phyloP scores from a whole-genome alignment of 2,329 filamentous ascomycete genomes.

The Colletotrichum liaoningense region DNA sequence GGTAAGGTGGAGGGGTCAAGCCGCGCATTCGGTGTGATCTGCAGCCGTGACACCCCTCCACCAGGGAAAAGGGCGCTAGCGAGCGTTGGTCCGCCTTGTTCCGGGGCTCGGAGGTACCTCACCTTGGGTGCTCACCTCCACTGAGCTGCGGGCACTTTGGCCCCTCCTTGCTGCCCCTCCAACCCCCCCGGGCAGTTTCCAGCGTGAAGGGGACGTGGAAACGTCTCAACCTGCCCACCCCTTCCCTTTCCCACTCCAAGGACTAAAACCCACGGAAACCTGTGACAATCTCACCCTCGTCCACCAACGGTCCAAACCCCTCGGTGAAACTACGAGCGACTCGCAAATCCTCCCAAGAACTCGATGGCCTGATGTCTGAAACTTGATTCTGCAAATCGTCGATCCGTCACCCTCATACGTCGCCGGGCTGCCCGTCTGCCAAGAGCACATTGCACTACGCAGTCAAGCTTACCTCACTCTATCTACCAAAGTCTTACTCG shows the following conservation, averaged over 20 bases:
- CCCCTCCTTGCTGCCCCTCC: background rate
- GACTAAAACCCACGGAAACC: background rate
- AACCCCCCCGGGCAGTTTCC: constrained; percentile 11
- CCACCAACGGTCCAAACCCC: constrained; percentile 9
- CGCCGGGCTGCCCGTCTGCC: constrained; percentile 1
- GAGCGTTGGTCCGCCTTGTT: constrained; percentile 25
- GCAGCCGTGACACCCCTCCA: constrained; percentile 17
- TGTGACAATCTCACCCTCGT: constrained; percentile 16
- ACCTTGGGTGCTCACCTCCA: too few relatives aligned
- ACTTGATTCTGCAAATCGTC: constrained; percentile 34
- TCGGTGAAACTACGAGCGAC: constrained; percentile 33
- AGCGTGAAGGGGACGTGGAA: constrained; percentile 16
- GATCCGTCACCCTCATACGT: constrained; percentile 3
- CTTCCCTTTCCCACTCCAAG: constrained; percentile 1
- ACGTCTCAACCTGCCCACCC: constrained; percentile 28
- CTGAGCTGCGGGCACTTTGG: background rate
- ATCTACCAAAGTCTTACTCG: background rate
- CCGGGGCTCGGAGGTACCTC: background rate
- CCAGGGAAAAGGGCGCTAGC: constrained; percentile 24
- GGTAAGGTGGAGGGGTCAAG: constrained; percentile 24
- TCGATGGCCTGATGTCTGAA: constrained; percentile 38
- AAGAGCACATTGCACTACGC: background rate
- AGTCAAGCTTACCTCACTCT: background rate
- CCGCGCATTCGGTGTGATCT: constrained; percentile 28
- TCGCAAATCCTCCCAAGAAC: constrained; percentile 25